Percentiles rank a stretch among this genome's conserved stretches.
phyloP scores from a whole-genome alignment of 148 eudicot genomes.

The Amaranthus hypochondriacus region DNA sequence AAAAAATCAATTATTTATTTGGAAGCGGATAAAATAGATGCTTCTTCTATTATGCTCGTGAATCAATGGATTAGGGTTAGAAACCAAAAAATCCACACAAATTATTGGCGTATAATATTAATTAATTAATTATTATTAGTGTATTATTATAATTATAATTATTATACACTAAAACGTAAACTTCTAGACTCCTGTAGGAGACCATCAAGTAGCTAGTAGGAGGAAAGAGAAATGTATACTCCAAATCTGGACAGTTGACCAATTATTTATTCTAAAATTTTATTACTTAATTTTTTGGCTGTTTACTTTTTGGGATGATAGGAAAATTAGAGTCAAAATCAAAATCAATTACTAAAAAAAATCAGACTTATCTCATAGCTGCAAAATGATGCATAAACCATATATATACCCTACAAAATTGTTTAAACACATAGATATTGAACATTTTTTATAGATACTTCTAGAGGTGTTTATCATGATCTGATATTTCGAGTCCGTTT shows the following conservation, averaged over 20 bases:
- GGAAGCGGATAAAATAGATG: neutral
- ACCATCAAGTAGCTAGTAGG: neutral
- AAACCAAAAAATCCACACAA: neutral
- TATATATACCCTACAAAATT: constrained; percentile 6
- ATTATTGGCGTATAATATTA: neutral
- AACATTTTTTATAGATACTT: no score
- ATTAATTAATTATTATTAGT: neutral
- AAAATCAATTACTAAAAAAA: no score
- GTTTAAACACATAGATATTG: no score
- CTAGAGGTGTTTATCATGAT: no score
- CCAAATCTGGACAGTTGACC: neutral
- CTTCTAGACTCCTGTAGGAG: neutral
- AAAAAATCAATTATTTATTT: neutral
- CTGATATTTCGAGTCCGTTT: no score
- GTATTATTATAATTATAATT: neutral
- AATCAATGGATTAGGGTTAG: constrained; percentile 1
- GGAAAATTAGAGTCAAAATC: no score
- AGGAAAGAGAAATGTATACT: neutral
- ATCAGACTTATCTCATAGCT: no score
- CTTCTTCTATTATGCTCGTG: constrained; percentile 4
- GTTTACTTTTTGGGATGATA: no score
- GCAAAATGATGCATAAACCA: neutral
- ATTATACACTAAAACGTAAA: neutral
- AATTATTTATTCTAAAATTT: no score
- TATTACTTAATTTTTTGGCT: no score